phyloP scores from a whole-genome alignment of 306 rosid species.

The Pyrus communis region DNA sequence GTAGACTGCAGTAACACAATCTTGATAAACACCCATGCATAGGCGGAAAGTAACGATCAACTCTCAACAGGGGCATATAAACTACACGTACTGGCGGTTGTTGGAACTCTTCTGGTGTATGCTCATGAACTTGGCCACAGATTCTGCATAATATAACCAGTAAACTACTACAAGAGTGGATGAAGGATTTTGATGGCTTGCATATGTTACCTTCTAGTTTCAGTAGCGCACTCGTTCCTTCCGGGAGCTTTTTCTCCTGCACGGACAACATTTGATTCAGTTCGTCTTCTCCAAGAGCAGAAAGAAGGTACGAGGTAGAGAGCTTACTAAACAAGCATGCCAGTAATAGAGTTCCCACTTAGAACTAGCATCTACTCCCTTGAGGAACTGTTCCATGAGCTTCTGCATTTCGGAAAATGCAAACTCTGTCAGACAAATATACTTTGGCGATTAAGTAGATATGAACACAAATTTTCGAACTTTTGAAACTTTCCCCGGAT shows the following conservation, averaged over 20 bases:
- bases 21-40: not conserved
- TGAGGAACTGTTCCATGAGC: conserved; percentile 65
- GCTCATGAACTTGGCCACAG: conserved; percentile 86
- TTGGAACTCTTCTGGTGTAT: conserved; percentile 49
- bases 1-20: not conserved
- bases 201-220: conserved; percentile 65
- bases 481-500: conserved; percentile 64
- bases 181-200: not conserved
- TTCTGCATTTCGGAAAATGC: conserved; percentile 45
- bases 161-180: not conserved
- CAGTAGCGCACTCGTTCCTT: conserved; percentile 67
- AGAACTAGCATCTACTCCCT: conserved; percentile 38
- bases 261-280: conserved; percentile 10
- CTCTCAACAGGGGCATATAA: not conserved
- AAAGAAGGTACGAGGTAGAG: not conserved
- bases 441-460: conserved; percentile 1
- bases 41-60: not conserved
- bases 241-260: conserved; percentile 73
- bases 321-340: conserved; percentile 81
- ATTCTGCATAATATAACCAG: conserved; percentile 47
- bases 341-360: conserved; percentile 76
- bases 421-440: not conserved
- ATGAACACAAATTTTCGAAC: conserved; percentile 57
- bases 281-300: not conserved
- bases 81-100: conserved; percentile 31